Conservation (phyloP, 2,329 filamentous ascomycete genomes). For the Juglanconis juglandina region DNA sequence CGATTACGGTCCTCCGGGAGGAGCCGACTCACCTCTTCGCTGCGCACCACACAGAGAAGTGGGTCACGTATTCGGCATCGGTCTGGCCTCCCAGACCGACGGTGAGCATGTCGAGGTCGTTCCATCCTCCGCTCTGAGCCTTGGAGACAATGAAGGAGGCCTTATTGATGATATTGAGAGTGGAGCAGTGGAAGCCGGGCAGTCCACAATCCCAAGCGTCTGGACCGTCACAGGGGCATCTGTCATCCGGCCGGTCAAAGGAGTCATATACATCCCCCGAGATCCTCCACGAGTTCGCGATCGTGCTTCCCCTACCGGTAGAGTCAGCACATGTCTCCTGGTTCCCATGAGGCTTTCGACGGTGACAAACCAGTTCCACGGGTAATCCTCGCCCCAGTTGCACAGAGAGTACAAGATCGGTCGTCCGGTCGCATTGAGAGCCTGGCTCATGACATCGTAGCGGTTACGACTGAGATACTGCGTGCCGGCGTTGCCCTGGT, state of each 20-base stretch:
- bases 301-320: conserved; percentile 21
- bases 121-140: conserved; percentile 19
- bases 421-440: conserved; percentile 29
- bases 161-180: conserved; percentile 17
- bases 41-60: conserved; percentile 22
- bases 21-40: conserved; percentile 13
- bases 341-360: background rate
- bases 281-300: conserved; percentile 33
- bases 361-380: conserved; percentile 23
- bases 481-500: conserved; percentile 26
- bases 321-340: background rate
- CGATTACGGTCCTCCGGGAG: background rate
- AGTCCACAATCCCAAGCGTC: conserved; percentile 10
- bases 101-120: conserved; percentile 24
- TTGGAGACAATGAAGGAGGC: conserved; percentile 22
- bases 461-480: conserved; percentile 27
- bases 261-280: conserved; percentile 33
- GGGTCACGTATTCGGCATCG: conserved; percentile 21
- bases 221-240: conserved; percentile 25
- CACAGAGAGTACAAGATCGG: conserved; percentile 32
- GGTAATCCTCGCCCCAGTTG: conserved; percentile 32
- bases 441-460: conserved; percentile 32
- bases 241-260: conserved; percentile 31
- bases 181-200: conserved; percentile 13
- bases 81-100: conserved; percentile 22